Conservation (phyloP, 2,329 filamentous ascomycete genomes). For the Trichoderma atrobrunneum region DNA sequence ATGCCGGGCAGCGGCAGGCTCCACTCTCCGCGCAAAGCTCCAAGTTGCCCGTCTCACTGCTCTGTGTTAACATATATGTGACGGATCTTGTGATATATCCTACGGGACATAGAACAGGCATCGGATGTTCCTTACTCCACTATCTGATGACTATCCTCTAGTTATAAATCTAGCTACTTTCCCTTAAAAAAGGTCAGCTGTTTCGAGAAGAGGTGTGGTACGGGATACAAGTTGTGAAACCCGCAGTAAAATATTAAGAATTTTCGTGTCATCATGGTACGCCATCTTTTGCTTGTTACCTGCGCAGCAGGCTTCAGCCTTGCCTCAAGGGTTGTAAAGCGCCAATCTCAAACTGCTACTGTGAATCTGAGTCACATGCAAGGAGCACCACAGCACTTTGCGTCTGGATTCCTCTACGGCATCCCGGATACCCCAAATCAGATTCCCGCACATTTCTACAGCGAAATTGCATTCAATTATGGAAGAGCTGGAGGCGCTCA, state of each 20-base stretch:
- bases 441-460: constrained; percentile 14
- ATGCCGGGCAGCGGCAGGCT: neutral
- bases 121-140: neutral
- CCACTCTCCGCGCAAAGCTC: neutral
- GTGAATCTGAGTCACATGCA: constrained; percentile 9
- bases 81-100: neutral
- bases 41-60: neutral
- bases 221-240: neutral
- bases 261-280: neutral
- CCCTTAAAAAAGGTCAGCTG: neutral
- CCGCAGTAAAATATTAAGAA: neutral
- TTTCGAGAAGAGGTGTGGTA: neutral
- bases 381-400: constrained; percentile 9
- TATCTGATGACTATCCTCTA: neutral
- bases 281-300: neutral
- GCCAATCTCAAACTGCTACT: neutral
- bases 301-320: neutral
- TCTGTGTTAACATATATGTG: neutral
- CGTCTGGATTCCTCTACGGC: constrained; percentile 15
- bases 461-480: constrained; percentile 11
- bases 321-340: neutral
- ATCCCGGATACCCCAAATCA: constrained; percentile 14
- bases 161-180: neutral
- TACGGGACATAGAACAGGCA: neutral
- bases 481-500: constrained; percentile 14